Percentiles rank a stretch among this genome's conserved stretches.
Conservation (phyloP, 345 rosid genomes). For the Physaria fendleri region DNA sequence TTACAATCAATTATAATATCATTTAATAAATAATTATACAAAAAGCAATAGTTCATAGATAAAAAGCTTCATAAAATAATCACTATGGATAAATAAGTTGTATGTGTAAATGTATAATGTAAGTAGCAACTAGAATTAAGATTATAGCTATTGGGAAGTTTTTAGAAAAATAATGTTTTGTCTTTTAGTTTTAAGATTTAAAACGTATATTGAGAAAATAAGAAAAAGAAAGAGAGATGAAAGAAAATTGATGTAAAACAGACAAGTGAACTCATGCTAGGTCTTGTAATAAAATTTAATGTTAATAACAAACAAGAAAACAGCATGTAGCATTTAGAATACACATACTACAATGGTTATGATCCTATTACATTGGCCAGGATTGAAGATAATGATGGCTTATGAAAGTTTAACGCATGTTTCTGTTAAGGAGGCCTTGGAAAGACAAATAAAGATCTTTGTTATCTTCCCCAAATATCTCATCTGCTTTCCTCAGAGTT, state of each 20-base stretch:
- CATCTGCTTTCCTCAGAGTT: slow-evolving; percentile 90
- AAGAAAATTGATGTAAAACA: not conserved
- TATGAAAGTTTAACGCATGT: slow-evolving; percentile 34
- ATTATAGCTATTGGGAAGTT: not conserved
- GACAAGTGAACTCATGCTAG: not conserved
- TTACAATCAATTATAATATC: too few relatives aligned
- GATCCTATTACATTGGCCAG: not conserved
- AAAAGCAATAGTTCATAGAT: too few relatives aligned
- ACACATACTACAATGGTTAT: slow-evolving; percentile 13
- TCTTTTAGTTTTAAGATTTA: too few relatives aligned
- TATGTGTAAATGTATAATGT: not conserved
- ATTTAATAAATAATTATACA: too few relatives aligned
- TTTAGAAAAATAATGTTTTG: too few relatives aligned
- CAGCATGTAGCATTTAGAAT: not conserved
- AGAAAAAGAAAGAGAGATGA: not conserved
- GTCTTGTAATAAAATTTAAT: too few relatives aligned
- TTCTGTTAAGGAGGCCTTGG: slow-evolving; percentile 79
- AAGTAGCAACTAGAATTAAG: slow-evolving; percentile 1
- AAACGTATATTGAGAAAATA: not conserved
- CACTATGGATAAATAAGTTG: too few relatives aligned
- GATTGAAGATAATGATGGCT: not conserved
- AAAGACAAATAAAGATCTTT: slow-evolving; percentile 76
- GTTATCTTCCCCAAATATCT: slow-evolving; percentile 82
- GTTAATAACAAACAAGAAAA: not conserved
- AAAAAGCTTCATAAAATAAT: too few relatives aligned